Evolutionary conservation across 2,329 filamentous ascomycete genomes (phyloP), one percentile per base, ranked within the genome.

Genomic region (Geosmithia morbida): DNA sequence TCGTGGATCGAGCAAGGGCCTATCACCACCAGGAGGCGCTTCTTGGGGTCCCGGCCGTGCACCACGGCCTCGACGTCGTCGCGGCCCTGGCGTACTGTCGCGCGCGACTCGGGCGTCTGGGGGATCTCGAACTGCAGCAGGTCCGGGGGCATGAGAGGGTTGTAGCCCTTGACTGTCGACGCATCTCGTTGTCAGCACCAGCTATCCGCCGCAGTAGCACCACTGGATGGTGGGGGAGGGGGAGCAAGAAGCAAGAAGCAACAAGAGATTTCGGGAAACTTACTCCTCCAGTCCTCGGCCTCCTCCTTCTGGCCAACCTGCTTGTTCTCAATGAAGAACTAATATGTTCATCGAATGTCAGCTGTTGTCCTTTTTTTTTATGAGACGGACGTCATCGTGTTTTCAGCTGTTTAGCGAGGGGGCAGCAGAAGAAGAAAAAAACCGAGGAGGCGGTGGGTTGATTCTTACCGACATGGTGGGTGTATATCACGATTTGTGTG

Each of bases 1-100:
- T 98, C 92, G 71, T 98, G 92, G 65, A 98, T 95, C 20, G 87
- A 95, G 74, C 92, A 98, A 22, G 92, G 92, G 1, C 92, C 92
- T 53, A 97, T 81, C 59, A 97, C 83, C 53, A 98, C 74, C 41
- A 79, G 69, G 48, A 80, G 66, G 42, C 76, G 69, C 46, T 74
- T 61, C 54, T 83, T 78, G 52, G 74, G 67, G 48, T 84, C 77
- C 33, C 68, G 76, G 52, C 77, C 80, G 51, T 81, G 82, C 59
- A 88, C 80, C 20, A 87, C 68, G n/a, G 78, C 76, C 46, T 77
- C 75, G 29, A 75, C 74, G 61, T 87, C 78, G 47, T 79, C 73
- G 41, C 80, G 77, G 51, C 77, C 73, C 51, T 71, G 59, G 46
- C 81, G 59, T 33, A 84, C 81, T 3, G 81, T 83, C 57, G 67